Percentiles rank a stretch among this genome's conserved stretches.
Conservation (phyloP, 2,329 filamentous ascomycete species). For the Thyridium curvatum region DNA sequence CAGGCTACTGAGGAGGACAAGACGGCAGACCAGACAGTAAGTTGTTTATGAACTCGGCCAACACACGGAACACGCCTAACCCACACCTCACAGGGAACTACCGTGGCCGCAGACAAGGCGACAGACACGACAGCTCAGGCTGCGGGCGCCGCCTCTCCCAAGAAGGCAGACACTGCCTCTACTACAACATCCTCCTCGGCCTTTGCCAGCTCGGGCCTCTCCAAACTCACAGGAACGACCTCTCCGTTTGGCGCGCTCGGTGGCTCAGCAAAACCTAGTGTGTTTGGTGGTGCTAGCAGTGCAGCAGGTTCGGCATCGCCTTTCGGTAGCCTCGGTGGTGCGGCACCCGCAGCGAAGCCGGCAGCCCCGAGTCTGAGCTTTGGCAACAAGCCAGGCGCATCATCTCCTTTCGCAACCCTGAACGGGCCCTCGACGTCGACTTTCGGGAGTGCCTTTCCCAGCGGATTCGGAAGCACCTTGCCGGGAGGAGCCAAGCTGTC, state of each 20-base stretch:
- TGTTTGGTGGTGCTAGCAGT: constrained; percentile 35
- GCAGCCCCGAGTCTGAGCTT: constrained; percentile 44
- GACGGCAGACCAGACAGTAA: constrained; percentile 12
- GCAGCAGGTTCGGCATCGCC: constrained; percentile 30
- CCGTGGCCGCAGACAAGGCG: constrained; percentile 8
- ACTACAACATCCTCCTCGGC: constrained; percentile 44
- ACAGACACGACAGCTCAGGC: constrained; percentile 11
- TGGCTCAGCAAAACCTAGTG: constrained; percentile 33
- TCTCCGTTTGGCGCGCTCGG: constrained; percentile 60
- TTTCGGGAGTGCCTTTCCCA: constrained; percentile 39
- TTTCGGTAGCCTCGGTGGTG: constrained; percentile 22
- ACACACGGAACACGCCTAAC: background rate
- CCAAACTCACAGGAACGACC: constrained; percentile 55
- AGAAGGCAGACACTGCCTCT: too few species aligned
- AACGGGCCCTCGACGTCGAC: constrained; percentile 28
- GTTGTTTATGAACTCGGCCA: background rate
- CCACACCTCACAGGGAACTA: constrained; percentile 5
- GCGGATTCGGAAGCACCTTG: constrained; percentile 37
- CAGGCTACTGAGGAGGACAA: constrained; percentile 25
- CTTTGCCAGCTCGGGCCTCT: constrained; percentile 64
- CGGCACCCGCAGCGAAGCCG: constrained; percentile 18
- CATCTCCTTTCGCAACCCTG: constrained; percentile 43
- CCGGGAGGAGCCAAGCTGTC: constrained; percentile 42
- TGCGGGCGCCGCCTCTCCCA: too few species aligned
- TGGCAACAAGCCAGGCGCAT: constrained; percentile 22